Percentiles rank a stretch among this genome's conserved stretches.
Conservation (phyloP, 768 basidiomycete species). For the Russula ochroleuca region DNA sequence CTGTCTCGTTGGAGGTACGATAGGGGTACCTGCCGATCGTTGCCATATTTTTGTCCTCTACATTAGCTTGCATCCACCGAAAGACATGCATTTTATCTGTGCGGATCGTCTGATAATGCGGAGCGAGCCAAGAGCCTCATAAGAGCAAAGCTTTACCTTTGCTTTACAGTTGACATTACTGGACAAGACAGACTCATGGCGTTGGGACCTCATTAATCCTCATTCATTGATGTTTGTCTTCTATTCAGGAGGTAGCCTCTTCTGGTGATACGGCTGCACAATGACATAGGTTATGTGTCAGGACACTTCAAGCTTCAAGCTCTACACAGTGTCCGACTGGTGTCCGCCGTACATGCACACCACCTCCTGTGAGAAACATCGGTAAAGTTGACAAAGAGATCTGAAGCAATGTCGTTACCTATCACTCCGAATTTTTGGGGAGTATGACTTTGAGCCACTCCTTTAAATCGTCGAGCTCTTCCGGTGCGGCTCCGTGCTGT, state of each 20-base stretch:
- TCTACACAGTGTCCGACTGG: neutral
- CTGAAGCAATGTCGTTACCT: neutral
- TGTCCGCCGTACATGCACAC: neutral
- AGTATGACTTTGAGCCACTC: conserved; percentile 63
- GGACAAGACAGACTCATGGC: neutral
- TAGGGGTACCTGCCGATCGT: conserved; percentile 2
- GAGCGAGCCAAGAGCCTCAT: neutral
- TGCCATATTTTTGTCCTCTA: neutral
- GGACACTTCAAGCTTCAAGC: neutral
- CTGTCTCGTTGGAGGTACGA: conserved; percentile 74
- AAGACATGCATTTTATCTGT: neutral
- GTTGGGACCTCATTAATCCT: neutral
- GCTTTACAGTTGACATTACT: neutral
- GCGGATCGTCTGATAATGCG: neutral
- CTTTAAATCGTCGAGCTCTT: conserved; percentile 68
- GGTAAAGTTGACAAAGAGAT: neutral
- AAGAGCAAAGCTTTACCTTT: neutral
- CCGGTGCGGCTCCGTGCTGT: conserved; percentile 57
- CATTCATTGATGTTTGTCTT: neutral
- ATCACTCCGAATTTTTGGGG: conserved; percentile 29
- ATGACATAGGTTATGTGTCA: neutral
- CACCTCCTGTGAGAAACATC: neutral
- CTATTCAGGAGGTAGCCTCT: neutral
- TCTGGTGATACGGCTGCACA: neutral
- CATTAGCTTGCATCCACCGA: neutral